These are phyloP conservation scores for Neurospora sp. DNA, from an alignment of 495 filamentous ascomycete genomes.

Conservation along the genomic window DNA sequence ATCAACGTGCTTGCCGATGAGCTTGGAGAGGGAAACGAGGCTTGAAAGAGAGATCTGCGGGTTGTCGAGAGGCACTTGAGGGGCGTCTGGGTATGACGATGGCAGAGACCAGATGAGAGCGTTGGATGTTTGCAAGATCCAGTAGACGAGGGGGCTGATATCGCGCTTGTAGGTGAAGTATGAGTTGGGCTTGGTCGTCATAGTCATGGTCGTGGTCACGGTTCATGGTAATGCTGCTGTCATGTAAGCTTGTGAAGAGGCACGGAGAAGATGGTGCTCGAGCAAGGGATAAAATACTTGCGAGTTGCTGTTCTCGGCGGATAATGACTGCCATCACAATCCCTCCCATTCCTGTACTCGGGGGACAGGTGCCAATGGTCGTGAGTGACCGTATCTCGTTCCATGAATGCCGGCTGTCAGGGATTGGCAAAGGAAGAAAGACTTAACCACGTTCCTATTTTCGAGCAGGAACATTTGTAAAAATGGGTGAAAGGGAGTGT, in stretches of 20 bases:
- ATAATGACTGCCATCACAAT: not conserved
- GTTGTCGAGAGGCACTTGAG: not conserved
- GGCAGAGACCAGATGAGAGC: conserved; percentile 12
- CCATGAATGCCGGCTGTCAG: too few species aligned
- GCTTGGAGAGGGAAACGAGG: conserved; percentile 22
- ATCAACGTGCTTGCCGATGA: conserved; percentile 24
- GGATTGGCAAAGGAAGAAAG: not conserved
- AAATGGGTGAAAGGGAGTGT: not conserved
- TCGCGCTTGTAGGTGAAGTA: conserved; percentile 31
- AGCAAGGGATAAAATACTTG: not conserved
- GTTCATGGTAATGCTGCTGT: not conserved
- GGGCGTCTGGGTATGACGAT: not conserved
- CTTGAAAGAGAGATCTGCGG: conserved; percentile 17
- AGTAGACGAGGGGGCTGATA: conserved; percentile 27
- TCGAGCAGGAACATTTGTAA: not conserved
- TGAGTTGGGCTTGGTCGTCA: conserved; percentile 5
- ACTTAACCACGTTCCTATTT: not conserved
- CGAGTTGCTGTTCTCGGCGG: not conserved
- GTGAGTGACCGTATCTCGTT: too few species aligned
- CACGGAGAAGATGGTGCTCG: not conserved
- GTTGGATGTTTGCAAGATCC: conserved; percentile 30
- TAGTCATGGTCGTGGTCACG: not conserved
- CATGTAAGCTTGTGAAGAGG: not conserved
- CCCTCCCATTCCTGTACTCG: not conserved
- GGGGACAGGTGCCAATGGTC: too few species aligned